Conservation (phyloP, 2,329 filamentous ascomycete species). For the Diplodia mutila region DNA sequence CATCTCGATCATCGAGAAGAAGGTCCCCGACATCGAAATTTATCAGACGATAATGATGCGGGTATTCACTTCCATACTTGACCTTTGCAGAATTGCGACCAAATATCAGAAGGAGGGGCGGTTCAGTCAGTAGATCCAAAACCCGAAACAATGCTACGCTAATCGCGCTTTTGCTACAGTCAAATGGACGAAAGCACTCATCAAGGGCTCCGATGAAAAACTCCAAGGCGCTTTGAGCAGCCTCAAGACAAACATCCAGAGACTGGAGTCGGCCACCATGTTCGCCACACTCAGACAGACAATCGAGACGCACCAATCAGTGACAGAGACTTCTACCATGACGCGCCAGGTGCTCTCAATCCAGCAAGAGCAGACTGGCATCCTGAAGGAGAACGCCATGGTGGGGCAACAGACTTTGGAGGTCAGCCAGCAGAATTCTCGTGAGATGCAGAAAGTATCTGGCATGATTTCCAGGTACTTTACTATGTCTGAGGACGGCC, state of each 20-base stretch:
- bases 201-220: conserved; percentile 19
- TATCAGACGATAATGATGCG: conserved; percentile 44
- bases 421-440: background rate
- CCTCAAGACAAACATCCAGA: conserved; percentile 16
- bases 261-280: conserved; percentile 19
- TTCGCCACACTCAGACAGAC: conserved; percentile 20
- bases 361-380: background rate
- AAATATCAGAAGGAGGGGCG: conserved; percentile 31
- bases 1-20: conserved; percentile 40
- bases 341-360: background rate
- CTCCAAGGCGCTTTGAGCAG: conserved; percentile 8
- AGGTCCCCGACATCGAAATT: conserved; percentile 36
- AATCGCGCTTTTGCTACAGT: background rate
- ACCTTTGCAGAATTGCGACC: conserved; percentile 41
- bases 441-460: conserved; percentile 3
- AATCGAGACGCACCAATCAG: conserved; percentile 1
- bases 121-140: conserved; percentile 36
- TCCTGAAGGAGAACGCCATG: conserved; percentile 12
- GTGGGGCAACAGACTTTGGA: background rate
- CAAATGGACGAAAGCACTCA: conserved; percentile 29
- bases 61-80: conserved; percentile 43
- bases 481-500: conserved; percentile 23
- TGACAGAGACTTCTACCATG: background rate
- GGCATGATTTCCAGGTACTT: conserved; percentile 6
- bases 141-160: conserved; percentile 29